phyloP scores from a whole-genome alignment of 106 monocot species.

The Amphibolis antarctica region DNA sequence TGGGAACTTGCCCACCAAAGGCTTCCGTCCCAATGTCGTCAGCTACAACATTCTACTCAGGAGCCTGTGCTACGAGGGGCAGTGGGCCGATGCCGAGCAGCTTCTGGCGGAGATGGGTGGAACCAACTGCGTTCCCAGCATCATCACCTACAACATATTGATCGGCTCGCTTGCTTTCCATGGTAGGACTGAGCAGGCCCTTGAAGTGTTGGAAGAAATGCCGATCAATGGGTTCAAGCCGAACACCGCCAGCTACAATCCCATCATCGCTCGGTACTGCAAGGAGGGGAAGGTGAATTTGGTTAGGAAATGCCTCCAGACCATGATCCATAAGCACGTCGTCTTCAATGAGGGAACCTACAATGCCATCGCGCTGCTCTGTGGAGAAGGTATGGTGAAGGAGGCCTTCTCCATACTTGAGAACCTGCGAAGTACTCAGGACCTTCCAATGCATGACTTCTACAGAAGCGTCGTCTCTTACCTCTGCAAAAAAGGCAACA shows the following conservation, averaged over 20 bases:
- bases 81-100: conserved; percentile 64
- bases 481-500: conserved; percentile 77
- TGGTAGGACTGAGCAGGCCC: conserved; percentile 49
- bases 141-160: conserved; percentile 69
- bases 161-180: conserved; percentile 47
- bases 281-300: conserved; percentile 45
- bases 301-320: conserved; percentile 43
- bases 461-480: conserved; percentile 47
- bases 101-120: conserved; percentile 58
- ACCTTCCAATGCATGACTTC: conserved; percentile 41
- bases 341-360: conserved; percentile 67
- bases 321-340: conserved; percentile 43
- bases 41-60: conserved; percentile 75
- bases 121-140: conserved; percentile 29
- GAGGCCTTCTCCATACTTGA: conserved; percentile 50
- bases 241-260: conserved; percentile 65
- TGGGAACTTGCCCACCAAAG: conserved; percentile 37
- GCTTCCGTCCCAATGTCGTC: conserved; percentile 59
- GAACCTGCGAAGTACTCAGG: conserved; percentile 41
- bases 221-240: conserved; percentile 38
- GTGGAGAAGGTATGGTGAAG: conserved; percentile 44
- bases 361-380: conserved; percentile 64
- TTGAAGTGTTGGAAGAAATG: conserved; percentile 63
- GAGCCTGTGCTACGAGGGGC: conserved; percentile 52
- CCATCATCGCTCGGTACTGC: conserved; percentile 57